A percentile compares a stretch with the other conserved stretches of the same genome.
phyloP scores from a whole-genome alignment of 2,329 filamentous ascomycete genomes.

The Polychaeton citri region DNA sequence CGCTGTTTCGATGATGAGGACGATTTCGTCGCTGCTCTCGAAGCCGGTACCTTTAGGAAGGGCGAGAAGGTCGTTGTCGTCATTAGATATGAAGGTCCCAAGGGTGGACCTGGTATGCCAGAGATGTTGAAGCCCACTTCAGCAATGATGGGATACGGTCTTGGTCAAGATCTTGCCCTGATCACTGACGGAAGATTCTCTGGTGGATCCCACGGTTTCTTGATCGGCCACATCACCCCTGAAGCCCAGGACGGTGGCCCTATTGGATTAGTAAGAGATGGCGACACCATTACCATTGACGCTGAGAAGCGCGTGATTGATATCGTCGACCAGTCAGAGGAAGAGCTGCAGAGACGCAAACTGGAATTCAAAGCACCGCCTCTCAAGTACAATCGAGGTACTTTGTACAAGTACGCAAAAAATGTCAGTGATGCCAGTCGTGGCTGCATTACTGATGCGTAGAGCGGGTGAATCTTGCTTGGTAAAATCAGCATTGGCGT shows the following conservation, averaged over 20 bases:
- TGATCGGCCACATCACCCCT: conserved; percentile 78
- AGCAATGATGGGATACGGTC: conserved; percentile 60
- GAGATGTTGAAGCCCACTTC: conserved; percentile 63
- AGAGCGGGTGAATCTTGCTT: neutral
- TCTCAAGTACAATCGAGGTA: conserved; percentile 45
- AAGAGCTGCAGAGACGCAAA: conserved; percentile 42
- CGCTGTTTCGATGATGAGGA: conserved; percentile 60
- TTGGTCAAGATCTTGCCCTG: conserved; percentile 60
- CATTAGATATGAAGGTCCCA: conserved; percentile 62
- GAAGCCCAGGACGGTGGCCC: conserved; percentile 78
- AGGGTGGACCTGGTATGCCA: conserved; percentile 61
- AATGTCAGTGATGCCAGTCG: conserved; percentile 44
- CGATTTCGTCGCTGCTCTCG: conserved; percentile 53
- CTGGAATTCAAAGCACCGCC: conserved; percentile 40
- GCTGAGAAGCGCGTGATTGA: conserved; percentile 58
- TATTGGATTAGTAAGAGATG: conserved; percentile 69
- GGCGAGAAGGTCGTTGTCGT: conserved; percentile 66
- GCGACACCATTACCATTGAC: conserved; percentile 70
- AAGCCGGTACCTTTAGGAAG: conserved; percentile 56
- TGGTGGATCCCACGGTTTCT: conserved; percentile 72
- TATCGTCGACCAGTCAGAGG: conserved; percentile 48
- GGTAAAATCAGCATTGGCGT: neutral
- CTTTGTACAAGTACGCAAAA: conserved; percentile 45
- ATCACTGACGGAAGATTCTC: conserved; percentile 66
- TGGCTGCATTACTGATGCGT: conserved; percentile 44